Conservation (phyloP, 768 basidiomycete genomes). For the Phanerochaete sordida region DNA sequence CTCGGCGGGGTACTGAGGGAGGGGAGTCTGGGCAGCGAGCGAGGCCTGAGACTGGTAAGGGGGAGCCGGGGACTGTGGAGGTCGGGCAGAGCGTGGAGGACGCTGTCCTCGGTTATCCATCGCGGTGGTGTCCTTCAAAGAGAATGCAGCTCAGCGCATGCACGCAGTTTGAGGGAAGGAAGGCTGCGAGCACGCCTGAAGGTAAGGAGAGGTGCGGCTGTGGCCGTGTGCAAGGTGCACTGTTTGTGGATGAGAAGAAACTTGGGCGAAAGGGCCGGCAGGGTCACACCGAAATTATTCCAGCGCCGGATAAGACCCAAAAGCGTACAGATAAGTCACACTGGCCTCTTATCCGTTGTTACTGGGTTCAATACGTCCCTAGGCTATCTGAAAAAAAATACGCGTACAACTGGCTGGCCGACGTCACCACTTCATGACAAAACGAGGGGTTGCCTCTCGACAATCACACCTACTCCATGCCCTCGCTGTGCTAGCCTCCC, state of each 20-base stretch:
- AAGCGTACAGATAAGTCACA: neutral
- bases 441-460: neutral
- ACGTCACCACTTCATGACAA: neutral
- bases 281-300: neutral
- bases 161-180: constrained; percentile 15
- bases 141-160: constrained; percentile 21
- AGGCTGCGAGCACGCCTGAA: neutral
- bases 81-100: constrained; percentile 33
- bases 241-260: constrained; percentile 1
- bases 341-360: neutral
- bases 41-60: constrained; percentile 23
- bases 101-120: constrained; percentile 34
- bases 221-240: neutral
- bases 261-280: neutral
- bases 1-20: constrained; percentile 18
- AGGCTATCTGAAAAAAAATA: neutral
- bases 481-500: neutral
- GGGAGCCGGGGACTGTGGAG: constrained; percentile 24
- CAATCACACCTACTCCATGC: neutral
- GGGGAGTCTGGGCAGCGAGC: constrained; percentile 14
- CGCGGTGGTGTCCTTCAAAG: constrained; percentile 11
- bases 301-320: neutral
- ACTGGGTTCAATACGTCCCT: neutral
- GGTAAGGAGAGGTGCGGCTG: constrained; percentile 4
- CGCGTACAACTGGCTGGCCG: neutral